These are phyloP conservation scores for Globisporangium megalacanthum DNA, from an alignment of 352 stramenopile genomes.

Conservation along the genomic window DNA sequence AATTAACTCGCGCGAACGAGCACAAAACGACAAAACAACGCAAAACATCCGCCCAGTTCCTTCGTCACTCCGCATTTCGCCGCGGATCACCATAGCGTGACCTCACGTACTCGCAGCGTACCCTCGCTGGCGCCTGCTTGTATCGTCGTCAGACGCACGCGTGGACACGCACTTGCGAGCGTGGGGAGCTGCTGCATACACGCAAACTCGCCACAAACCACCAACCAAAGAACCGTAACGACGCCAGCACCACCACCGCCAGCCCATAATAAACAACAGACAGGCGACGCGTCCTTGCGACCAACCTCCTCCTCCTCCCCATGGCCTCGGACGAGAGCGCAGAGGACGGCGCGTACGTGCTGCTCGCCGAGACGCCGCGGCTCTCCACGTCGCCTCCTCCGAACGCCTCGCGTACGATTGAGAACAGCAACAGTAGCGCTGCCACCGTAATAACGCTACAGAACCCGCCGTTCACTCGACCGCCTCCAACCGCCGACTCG, in stretches of 20 bases:
- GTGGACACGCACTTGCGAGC: too few relatives aligned
- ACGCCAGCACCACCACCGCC: background rate
- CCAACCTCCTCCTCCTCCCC: too few relatives aligned
- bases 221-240: too few relatives aligned
- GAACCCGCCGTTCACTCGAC: conserved; percentile 8
- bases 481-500: background rate
- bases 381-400: background rate
- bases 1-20: too few relatives aligned
- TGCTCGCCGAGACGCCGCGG: conserved; percentile 12
- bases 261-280: background rate
- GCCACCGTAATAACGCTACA: conserved; percentile 1
- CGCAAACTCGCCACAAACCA: too few relatives aligned
- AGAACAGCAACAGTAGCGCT: background rate
- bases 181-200: too few relatives aligned
- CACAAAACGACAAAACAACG: background rate
- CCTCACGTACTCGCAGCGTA: background rate
- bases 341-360: conserved; percentile 13
- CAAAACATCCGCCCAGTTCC: background rate
- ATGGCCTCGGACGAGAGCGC: conserved; percentile 6
- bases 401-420: background rate
- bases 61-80: too few relatives aligned
- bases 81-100: too few relatives aligned
- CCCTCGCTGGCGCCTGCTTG: too few relatives aligned
- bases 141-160: too few relatives aligned
- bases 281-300: background rate